These are phyloP conservation scores for Capronia epimyces DNA, from an alignment of 2,329 filamentous ascomycete genomes.

Conservation along the genomic window DNA sequence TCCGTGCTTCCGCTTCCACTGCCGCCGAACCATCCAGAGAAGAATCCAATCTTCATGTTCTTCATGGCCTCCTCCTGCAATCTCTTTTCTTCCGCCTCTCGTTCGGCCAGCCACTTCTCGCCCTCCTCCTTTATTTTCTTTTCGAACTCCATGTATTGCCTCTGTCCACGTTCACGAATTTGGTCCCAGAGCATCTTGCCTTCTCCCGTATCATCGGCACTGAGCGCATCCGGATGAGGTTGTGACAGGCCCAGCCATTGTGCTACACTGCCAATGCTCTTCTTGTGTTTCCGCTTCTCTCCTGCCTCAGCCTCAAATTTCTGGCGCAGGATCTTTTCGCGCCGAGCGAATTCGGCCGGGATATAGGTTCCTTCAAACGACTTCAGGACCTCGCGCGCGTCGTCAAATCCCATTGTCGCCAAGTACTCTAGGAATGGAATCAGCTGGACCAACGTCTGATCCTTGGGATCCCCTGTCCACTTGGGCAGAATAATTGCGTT, in stretches of 20 bases:
- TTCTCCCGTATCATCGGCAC: conserved; percentile 55
- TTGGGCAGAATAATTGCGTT: conserved; percentile 89
- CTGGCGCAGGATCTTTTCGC: conserved; percentile 78
- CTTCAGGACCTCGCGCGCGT: conserved; percentile 79
- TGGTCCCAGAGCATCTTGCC: conserved; percentile 98
- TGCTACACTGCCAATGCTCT: conserved; percentile 63
- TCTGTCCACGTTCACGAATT: conserved; percentile 83
- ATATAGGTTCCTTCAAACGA: conserved; percentile 87
- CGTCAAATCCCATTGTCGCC: conserved; percentile 83
- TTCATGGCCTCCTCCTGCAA: conserved; percentile 84
- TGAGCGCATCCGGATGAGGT: conserved; percentile 60
- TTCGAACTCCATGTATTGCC: conserved; percentile 83
- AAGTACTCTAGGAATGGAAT: conserved; percentile 98
- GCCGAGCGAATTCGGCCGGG: conserved; percentile 78
- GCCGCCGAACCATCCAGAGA: conserved; percentile 53
- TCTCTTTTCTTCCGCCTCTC: conserved; percentile 82
- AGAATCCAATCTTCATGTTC: conserved; percentile 69
- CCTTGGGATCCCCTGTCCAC: conserved; percentile 77
- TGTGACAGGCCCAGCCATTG: conserved; percentile 70
- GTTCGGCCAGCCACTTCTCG: conserved; percentile 92
- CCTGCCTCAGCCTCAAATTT: conserved; percentile 65
- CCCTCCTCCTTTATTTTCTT: conserved; percentile 89
- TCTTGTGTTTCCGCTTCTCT: conserved; percentile 57
- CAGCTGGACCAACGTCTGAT: conserved; percentile 78
- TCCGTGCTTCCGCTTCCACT: conserved; percentile 27